phyloP scores from a whole-genome alignment of 495 filamentous ascomycete species.

The Penicillium taxi region DNA sequence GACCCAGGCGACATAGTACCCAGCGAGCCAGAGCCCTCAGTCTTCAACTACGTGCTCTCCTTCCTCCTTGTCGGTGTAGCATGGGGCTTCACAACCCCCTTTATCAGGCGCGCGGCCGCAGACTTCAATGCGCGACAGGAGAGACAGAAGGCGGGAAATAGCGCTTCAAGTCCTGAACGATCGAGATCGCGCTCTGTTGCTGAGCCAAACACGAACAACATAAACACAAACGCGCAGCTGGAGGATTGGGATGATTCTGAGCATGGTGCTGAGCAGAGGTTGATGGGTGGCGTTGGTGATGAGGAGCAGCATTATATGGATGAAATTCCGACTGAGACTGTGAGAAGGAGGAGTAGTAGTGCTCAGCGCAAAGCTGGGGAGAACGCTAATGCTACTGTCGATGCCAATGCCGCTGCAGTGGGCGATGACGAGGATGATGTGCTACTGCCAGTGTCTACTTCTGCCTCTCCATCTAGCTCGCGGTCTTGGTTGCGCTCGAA shows the following conservation, averaged over 20 bases:
- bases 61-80: conserved; percentile 88
- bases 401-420: not conserved
- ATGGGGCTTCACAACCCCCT: conserved; percentile 63
- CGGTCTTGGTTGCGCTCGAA: conserved; percentile 47
- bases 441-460: conserved; percentile 20
- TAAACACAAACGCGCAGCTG: not conserved
- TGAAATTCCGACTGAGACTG: too few species aligned
- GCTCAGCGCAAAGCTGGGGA: conserved; percentile 3
- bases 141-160: conserved; percentile 9
- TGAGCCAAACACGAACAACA: not conserved
- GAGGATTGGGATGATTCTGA: conserved; percentile 8
- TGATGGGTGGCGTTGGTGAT: too few species aligned
- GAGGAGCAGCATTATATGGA: too few species aligned
- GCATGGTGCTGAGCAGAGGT: too few species aligned
- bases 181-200: conserved; percentile 1
- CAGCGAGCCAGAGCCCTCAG: conserved; percentile 52
- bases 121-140: conserved; percentile 49
- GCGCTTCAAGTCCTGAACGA: conserved; percentile 5
- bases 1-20: conserved; percentile 23
- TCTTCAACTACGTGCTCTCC: conserved; percentile 72
- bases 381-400: not conserved
- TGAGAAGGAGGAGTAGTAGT: conserved; percentile 16
- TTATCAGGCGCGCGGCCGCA: conserved; percentile 51
- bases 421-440: conserved; percentile 18
- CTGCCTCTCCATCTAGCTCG: too few species aligned